Evolutionary conservation across 441 rosid genomes (phyloP), one percentile per base, ranked within the genome.

Genomic region (Adansonia rubrostipa): DNA sequence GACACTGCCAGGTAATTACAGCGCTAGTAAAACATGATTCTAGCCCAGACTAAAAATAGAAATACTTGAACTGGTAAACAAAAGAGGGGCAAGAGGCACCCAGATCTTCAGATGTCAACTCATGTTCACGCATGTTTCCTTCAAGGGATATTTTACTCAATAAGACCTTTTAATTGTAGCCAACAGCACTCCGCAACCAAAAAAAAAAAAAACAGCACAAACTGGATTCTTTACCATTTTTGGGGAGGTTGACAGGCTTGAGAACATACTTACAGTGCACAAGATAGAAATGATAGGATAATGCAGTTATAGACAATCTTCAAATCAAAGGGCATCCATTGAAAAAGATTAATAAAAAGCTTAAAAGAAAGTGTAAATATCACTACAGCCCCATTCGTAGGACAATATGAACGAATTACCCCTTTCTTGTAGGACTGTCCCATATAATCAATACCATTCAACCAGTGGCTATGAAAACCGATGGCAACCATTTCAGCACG

Each of bases 361-460:
- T 69, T 0, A 0, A 45, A 70, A 33, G 3, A 28, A 48, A 9
- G 19, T 14, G 36, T 22, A 13, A 20, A 71, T 61, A 47, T 51
- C 69, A 22, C 0, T 71, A 36, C 11, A 78, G 22, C 53, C 42
- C 69, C 61, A 73, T 22, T 33, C 24, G 11, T 22, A 71, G 6
- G 40, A 50, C 45, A 22, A 61, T 1, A 53, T 9, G 50, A 57
- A 75, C 9, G 61, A 22, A 77, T 78, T 81, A 85, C 89, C 87
- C 80, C 86, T 80, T 80, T 87, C 6, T 13, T 66, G 71, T 86
- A 87, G 42, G 84, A 74, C 54, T 58, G 24, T 40, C 97, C 97
- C 92, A 95, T 91, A 79, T 54, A 95, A 81, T 93, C 97, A 22
- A 93, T 95, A 51, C 97, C 97, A 85, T 93, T 93, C 84, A 95